Conservation (phyloP, 2,329 filamentous ascomycete species). For the Epichloe typhina region DNA sequence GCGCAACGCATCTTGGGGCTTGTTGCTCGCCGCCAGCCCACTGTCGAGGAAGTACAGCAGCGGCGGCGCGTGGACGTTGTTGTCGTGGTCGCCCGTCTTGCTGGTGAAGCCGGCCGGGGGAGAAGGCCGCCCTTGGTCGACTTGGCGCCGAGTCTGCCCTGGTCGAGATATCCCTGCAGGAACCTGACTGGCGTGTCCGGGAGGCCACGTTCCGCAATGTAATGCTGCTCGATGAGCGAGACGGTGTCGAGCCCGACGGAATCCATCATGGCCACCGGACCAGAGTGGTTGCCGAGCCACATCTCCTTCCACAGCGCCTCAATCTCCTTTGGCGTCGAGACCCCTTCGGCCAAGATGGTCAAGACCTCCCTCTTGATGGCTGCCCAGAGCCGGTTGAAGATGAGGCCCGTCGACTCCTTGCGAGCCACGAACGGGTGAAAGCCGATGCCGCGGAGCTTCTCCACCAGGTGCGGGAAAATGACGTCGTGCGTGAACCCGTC, state of each 20-base stretch:
- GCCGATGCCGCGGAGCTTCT: conserved; percentile 25
- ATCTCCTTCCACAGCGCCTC: conserved; percentile 34
- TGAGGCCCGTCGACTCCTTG: conserved; percentile 38
- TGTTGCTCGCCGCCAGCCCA: conserved; percentile 9
- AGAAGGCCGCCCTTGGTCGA: conserved; percentile 26
- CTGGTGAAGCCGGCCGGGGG: conserved; percentile 14
- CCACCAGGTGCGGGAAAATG: conserved; percentile 32
- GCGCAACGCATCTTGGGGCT: neutral
- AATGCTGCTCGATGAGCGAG: conserved; percentile 36
- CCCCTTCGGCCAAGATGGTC: conserved; percentile 35
- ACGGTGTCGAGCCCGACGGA: conserved; percentile 39
- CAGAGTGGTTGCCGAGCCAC: conserved; percentile 13
- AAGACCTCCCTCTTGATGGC: conserved; percentile 40
- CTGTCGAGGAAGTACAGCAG: conserved; percentile 17
- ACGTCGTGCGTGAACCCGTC: conserved; percentile 26
- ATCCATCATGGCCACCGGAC: conserved; percentile 26
- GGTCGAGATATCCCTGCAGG: conserved; percentile 29
- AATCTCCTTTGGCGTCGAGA: conserved; percentile 34
- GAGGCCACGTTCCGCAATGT: conserved; percentile 34
- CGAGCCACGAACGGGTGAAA: conserved; percentile 27
- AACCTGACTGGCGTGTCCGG: conserved; percentile 29
- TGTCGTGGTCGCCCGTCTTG: neutral
- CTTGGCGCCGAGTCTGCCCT: conserved; percentile 34
- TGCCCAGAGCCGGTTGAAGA: conserved; percentile 44
- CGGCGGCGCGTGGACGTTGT: conserved; percentile 2